phyloP scores from a whole-genome alignment of 1,284 basidiomycete genomes.

The Papiliotrema fonsecae region DNA sequence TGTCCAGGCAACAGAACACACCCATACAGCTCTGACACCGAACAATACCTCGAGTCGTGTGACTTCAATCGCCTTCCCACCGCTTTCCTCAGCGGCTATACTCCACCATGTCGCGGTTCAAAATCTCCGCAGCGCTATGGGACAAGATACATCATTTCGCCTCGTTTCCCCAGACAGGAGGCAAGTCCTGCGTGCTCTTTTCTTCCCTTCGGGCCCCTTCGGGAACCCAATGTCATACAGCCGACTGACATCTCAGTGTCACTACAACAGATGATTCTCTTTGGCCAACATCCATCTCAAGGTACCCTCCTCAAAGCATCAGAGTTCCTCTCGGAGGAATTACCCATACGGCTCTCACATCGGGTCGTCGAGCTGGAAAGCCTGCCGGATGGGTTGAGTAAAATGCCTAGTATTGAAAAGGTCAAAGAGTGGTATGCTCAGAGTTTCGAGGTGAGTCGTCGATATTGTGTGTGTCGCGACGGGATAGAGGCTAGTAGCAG shows the following conservation, averaged over 20 bases:
- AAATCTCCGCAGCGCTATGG: conserved; percentile 76
- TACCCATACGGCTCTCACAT: conserved; percentile 92
- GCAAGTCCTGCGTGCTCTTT: conserved; percentile 50
- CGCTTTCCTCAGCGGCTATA: too few relatives aligned
- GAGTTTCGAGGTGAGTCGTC: conserved; percentile 77
- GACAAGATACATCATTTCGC: conserved; percentile 92
- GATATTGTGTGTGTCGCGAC: too few relatives aligned
- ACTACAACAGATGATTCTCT: conserved; percentile 83
- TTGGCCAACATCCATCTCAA: conserved; percentile 79
- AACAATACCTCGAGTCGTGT: too few relatives aligned
- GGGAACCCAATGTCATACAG: background rate
- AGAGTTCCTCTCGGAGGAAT: conserved; percentile 69
- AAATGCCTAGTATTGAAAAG: conserved; percentile 89
- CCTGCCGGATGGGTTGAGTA: conserved; percentile 83
- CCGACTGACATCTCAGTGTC: conserved; percentile 59
- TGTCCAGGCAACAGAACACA: too few relatives aligned
- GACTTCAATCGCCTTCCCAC: too few relatives aligned
- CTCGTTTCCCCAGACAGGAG: conserved; percentile 86
- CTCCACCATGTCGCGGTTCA: conserved; percentile 45
- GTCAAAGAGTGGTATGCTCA: conserved; percentile 99
- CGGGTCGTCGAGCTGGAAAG: conserved; percentile 94
- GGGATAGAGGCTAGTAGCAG: too few relatives aligned
- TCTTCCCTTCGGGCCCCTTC: background rate
- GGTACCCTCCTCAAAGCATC: conserved; percentile 81
- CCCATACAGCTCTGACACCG: too few relatives aligned